A percentile compares a stretch with the other conserved stretches of the same genome.
Conservation (phyloP, 2,329 filamentous ascomycete species). For the Aspergillus carbonarius region DNA sequence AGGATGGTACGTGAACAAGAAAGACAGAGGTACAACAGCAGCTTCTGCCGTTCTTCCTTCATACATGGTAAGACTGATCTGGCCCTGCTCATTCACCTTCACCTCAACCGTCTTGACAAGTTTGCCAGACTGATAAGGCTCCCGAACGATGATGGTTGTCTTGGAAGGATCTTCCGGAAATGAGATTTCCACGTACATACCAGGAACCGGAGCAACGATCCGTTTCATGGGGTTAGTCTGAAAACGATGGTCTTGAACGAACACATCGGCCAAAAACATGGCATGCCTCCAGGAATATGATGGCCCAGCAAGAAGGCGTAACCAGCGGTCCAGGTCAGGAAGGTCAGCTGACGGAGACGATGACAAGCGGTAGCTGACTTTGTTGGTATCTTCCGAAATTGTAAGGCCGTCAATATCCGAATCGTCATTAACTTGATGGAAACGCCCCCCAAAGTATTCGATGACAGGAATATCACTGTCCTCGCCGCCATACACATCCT, state of each 20-base stretch:
- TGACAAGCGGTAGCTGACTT: constrained; percentile 81
- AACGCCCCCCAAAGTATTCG: constrained; percentile 93
- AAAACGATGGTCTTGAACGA: constrained; percentile 94
- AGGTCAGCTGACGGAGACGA: constrained; percentile 70
- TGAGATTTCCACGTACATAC: constrained; percentile 84
- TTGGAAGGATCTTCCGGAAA: constrained; percentile 78
- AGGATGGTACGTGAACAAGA: constrained; percentile 90
- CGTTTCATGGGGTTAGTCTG: constrained; percentile 94
- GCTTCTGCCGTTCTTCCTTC: constrained; percentile 88
- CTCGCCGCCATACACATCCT: constrained; percentile 76
- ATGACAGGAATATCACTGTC: constrained; percentile 74
- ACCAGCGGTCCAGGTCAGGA: constrained; percentile 79
- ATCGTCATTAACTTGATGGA: constrained; percentile 67
- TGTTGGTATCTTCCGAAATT: constrained; percentile 73
- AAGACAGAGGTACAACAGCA: constrained; percentile 75
- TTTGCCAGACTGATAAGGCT: constrained; percentile 82
- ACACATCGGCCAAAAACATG: constrained; percentile 87
- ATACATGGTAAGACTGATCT: constrained; percentile 86
- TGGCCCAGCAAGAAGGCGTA: constrained; percentile 80
- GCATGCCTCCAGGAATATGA: constrained; percentile 92
- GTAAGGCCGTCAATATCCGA: constrained; percentile 82
- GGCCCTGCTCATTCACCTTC: constrained; percentile 69
- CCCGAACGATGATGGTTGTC: constrained; percentile 82
- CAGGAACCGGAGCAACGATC: constrained; percentile 81
- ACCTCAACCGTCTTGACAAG: constrained; percentile 87